Evolutionary conservation across 1,284 basidiomycete genomes (phyloP), one percentile per base, ranked within the genome.

Genomic region (Lignosus rhinocerotis): DNA sequence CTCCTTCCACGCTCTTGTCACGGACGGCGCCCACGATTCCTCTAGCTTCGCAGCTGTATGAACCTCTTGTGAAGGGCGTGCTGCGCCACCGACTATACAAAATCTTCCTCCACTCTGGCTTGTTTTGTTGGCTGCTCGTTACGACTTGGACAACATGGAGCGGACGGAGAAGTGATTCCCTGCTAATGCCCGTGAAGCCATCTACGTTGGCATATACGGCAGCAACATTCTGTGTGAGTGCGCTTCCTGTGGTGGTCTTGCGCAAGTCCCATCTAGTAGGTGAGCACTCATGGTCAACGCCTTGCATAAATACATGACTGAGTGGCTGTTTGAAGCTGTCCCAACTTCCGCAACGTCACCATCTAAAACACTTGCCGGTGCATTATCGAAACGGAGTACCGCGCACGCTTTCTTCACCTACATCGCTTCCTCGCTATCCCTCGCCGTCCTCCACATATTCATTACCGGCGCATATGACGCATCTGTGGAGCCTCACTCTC

Each of bases 11-110:
- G 5, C 72, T 86, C 16, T 70, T 77, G 0, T 73, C 77, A 9
- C 78, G 80, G 47, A 70, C 80, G 0, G 72, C 81, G 5, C 78
- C 79, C 0, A 70, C 75, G 9, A 71, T 86, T 11, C 81, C 82
- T 6, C 73, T 80, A 2, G 69, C 84, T 5, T 68, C 77, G 6
- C 77, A 82, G 63, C 71, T 75, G 1, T 89, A 83, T 65, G 84
- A 88, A 61, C 86, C 86, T 11, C 77, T 82, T 33, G 79, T 83
- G 5, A 87, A 84, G 66, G 69, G 75, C 6, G 74, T 84, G 10
- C 75, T 89, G 55, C 79, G 76, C 54, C 81, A 83, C 67, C 81
- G 86, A 53, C 71, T 78, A 30, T 77, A 77, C 65, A 74, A 73
- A 59, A 78, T 86, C 42, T 81, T 89, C 58, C 68, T 79, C 11